Conservation (phyloP, 2,329 filamentous ascomycete genomes). For the Helotiales sp. region DNA sequence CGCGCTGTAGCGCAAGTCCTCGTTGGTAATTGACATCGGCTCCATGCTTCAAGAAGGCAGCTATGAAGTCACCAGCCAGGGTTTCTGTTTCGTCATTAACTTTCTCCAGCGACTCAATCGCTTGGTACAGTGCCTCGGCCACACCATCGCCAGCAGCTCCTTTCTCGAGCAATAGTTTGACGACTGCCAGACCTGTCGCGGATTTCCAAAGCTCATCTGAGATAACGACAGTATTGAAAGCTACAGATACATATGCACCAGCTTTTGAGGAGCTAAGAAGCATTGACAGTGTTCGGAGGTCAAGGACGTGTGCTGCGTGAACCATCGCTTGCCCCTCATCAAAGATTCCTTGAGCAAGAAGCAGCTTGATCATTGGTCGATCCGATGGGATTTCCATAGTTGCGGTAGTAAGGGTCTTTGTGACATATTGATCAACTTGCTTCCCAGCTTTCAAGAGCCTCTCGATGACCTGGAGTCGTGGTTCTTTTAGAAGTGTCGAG, state of each 20-base stretch:
- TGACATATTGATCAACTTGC: conserved; percentile 13
- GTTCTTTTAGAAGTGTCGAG: conserved; percentile 6
- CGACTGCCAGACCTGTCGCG: conserved; percentile 20
- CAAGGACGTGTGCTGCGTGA: conserved; percentile 8
- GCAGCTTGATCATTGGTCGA: conserved; percentile 43
- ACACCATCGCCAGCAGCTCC: conserved; percentile 53
- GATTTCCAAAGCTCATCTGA: conserved; percentile 53
- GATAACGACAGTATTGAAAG: conserved; percentile 48
- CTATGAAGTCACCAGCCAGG: conserved; percentile 50
- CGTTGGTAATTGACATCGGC: conserved; percentile 54
- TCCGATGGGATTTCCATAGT: conserved; percentile 13
- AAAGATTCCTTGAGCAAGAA: conserved; percentile 49
- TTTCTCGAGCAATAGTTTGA: conserved; percentile 50
- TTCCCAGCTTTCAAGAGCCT: conserved; percentile 20
- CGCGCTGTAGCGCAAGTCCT: conserved; percentile 54
- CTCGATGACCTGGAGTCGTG: conserved; percentile 11
- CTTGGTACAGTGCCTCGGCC: conserved; percentile 53
- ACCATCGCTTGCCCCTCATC: conserved; percentile 54
- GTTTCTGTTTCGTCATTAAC: conserved; percentile 45
- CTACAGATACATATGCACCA: conserved; percentile 28
- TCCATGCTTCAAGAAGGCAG: conserved; percentile 50
- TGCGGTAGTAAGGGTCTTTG: conserved; percentile 13
- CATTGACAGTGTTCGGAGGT: conserved; percentile 13
- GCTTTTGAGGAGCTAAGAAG: conserved; percentile 35
- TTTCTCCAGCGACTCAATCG: conserved; percentile 36